phyloP scores from a whole-genome alignment of 306 rosid species.

The Cicer arietinum region DNA sequence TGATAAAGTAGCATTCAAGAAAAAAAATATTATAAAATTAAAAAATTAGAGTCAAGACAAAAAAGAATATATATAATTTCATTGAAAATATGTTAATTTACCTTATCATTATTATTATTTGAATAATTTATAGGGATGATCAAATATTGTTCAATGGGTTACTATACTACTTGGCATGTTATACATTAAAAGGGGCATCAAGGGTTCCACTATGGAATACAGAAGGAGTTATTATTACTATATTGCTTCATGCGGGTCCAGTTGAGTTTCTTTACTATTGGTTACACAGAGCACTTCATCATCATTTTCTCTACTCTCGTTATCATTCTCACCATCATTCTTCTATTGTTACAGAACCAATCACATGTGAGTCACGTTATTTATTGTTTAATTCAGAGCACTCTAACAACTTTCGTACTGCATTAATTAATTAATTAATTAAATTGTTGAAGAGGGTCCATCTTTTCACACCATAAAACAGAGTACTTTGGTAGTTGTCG shows the following conservation, averaged over 20 bases:
- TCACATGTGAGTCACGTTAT: slow-evolving; percentile 45
- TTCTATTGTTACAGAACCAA: slow-evolving; percentile 58
- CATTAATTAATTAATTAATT: background rate
- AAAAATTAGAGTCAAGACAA: too few relatives aligned
- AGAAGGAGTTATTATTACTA: slow-evolving; percentile 52
- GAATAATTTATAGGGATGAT: slow-evolving; percentile 59
- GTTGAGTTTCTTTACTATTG: slow-evolving; percentile 79
- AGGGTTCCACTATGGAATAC: slow-evolving; percentile 58
- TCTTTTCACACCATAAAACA: background rate
- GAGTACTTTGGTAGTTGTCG: too few relatives aligned
- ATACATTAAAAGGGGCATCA: slow-evolving; percentile 20
- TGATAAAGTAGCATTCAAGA: too few relatives aligned
- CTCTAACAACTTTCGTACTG: background rate
- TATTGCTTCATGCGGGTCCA: slow-evolving; percentile 62
- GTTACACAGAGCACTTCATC: slow-evolving; percentile 82
- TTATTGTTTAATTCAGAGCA: background rate
- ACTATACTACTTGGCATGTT: slow-evolving; percentile 42
- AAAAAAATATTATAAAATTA: too few relatives aligned
- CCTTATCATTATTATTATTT: background rate
- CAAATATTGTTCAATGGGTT: slow-evolving; percentile 67
- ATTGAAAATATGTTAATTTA: too few relatives aligned
- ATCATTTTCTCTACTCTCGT: slow-evolving; percentile 71
- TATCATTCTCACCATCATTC: slow-evolving; percentile 70
- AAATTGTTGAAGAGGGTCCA: background rate
- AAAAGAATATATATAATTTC: too few relatives aligned